Evolutionary conservation across 768 basidiomycete species (phyloP).

Genomic region (Russula emetica): DNA sequence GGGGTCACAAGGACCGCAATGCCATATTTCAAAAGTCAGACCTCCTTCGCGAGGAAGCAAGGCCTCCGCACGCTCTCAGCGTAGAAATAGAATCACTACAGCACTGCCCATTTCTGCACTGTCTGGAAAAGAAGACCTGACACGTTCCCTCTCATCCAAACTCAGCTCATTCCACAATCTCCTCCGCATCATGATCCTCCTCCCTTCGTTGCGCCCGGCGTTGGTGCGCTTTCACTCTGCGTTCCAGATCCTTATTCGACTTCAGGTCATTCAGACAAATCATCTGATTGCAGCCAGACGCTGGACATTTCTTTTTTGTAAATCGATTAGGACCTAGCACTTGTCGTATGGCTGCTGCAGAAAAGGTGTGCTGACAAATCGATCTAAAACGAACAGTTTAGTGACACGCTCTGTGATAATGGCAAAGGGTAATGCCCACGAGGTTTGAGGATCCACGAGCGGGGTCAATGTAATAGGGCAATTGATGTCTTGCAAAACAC

Average conservation of each 20-base stretch:
- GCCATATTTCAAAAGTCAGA: not conserved
- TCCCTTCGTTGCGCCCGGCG: constrained; percentile 48
- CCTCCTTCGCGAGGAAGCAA: not conserved
- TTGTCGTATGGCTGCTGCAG: constrained; percentile 60
- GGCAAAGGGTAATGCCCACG: constrained; percentile 47
- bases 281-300: constrained; percentile 62
- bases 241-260: constrained; percentile 54
- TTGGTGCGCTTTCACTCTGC: constrained; percentile 55
- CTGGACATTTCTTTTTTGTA: constrained; percentile 51
- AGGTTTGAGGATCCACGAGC: constrained; percentile 72
- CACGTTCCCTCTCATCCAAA: not conserved
- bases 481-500: constrained; percentile 74
- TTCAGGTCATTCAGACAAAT: constrained; percentile 51
- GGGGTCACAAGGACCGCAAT: not conserved
- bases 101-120: not conserved
- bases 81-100: not conserved
- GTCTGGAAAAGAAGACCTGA: not conserved
- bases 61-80: not conserved
- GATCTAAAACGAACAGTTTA: constrained; percentile 38
- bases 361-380: constrained; percentile 81
- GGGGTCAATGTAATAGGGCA: constrained; percentile 74
- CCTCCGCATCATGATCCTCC: constrained; percentile 39
- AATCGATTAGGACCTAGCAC: constrained; percentile 45
- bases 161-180: constrained; percentile 51
- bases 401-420: constrained; percentile 8